Percentiles rank a stretch among this genome's conserved stretches.
These are phyloP conservation scores for Atkinsonella texensis DNA, from an alignment of 2,329 filamentous ascomycete genomes.

Conservation along the genomic window DNA sequence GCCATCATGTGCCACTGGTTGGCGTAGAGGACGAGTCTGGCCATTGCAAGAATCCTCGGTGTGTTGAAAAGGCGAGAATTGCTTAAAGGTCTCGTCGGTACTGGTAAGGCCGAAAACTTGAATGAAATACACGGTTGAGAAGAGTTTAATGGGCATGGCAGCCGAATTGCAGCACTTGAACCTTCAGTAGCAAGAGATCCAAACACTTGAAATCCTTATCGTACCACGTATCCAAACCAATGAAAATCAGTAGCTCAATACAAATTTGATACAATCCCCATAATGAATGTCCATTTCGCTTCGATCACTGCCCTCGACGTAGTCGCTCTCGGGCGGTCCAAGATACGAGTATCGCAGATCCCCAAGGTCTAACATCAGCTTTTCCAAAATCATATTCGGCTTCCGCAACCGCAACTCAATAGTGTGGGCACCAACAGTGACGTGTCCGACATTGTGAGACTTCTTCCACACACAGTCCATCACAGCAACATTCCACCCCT, in stretches of 20 bases:
- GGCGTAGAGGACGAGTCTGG: too few species aligned
- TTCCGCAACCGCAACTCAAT: conserved; percentile 19
- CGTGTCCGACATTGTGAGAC: conserved; percentile 17
- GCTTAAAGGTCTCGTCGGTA: too few species aligned
- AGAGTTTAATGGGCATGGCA: too few species aligned
- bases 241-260: conserved; percentile 1
- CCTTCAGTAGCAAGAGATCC: background rate
- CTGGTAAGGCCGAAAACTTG: too few species aligned
- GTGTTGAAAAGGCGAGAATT: too few species aligned
- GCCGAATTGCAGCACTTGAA: too few species aligned
- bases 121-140: too few species aligned
- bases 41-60: too few species aligned
- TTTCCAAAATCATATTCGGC: conserved; percentile 25
- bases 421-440: conserved; percentile 15
- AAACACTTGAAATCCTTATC: background rate
- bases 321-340: conserved; percentile 20
- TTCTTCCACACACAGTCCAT: conserved; percentile 38
- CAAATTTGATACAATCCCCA: conserved; percentile 5
- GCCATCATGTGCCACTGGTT: too few species aligned
- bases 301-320: conserved; percentile 4
- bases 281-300: background rate
- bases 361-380: conserved; percentile 22
- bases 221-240: background rate
- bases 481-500: conserved; percentile 35
- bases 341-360: conserved; percentile 23